A percentile compares a stretch with the other conserved stretches of the same genome.
Evolutionary conservation across 2,329 filamentous ascomycete genomes (phyloP).

Genomic region (Ramularia collo-cygni): DNA sequence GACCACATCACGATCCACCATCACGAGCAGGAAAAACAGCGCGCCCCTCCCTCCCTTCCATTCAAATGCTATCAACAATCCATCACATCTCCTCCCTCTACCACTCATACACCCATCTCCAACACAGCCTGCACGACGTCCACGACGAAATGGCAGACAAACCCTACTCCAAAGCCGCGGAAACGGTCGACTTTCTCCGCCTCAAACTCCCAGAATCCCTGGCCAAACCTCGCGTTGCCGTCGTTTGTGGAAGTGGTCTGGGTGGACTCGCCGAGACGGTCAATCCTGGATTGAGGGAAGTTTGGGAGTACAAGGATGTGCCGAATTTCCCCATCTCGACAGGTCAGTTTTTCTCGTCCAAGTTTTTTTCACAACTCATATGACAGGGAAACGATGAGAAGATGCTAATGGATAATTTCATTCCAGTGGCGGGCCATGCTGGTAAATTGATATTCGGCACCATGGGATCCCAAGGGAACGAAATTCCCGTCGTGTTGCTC

Average conservation of each 20-base stretch:
- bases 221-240: slow-evolving; percentile 49
- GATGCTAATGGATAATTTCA: slow-evolving; percentile 24
- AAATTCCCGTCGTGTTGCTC: slow-evolving; percentile 54
- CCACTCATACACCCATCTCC: slow-evolving; percentile 27
- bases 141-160: slow-evolving; percentile 28
- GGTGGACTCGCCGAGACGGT: slow-evolving; percentile 55
- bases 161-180: slow-evolving; percentile 39
- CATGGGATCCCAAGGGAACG: slow-evolving; percentile 39
- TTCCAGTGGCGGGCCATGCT: slow-evolving; percentile 51
- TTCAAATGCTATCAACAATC: slow-evolving; percentile 18
- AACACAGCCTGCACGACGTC: slow-evolving; percentile 24
- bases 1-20: no score
- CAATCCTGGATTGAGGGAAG: slow-evolving; percentile 42
- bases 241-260: slow-evolving; percentile 59
- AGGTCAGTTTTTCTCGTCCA: slow-evolving; percentile 39
- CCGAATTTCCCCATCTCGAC: slow-evolving; percentile 56
- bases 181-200: slow-evolving; percentile 47
- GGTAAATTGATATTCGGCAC: slow-evolving; percentile 59
- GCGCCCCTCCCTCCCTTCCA: background rate
- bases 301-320: slow-evolving; percentile 52
- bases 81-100: slow-evolving; percentile 29
- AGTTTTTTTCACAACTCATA: no score
- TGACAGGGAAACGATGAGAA: no score
- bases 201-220: slow-evolving; percentile 46
- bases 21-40: no score